Base-by-base conservation (phyloP, 2,329 filamentous ascomycete species). In the Trichoderma endophyticum region DNA sequence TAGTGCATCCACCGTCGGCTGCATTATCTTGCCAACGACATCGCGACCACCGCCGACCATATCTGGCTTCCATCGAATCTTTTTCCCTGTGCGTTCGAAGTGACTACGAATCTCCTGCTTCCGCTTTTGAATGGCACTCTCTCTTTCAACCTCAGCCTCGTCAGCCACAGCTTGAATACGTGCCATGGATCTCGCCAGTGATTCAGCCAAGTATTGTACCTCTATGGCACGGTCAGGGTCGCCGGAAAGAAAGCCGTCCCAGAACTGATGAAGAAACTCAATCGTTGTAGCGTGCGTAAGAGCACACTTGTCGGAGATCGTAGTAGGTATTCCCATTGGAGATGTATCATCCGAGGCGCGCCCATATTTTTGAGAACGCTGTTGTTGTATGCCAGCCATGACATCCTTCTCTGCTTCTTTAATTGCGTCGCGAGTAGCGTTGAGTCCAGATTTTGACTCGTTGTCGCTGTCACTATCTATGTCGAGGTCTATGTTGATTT, bases 251-350 rank as follows among this genome's bases (percentile, higher is more conserved):
- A 97, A 99, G 0, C 95, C 90, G 39, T 89, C 88, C 95, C 95
- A 99, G 84, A 99, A 99, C 80, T 98, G 97, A 77, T 95, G 93
- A n/a, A 99, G 84, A 78, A 98, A 99, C 79, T 99, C 96, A 48
- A 93, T 92, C 0, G 94, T 97, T 0, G 96, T 99, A 68, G 95
- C 95, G 80, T 98, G 94, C 0, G 95, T 97, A 70, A 90, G 81
- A 54, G 82, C 83, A 75, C 88, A 90, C 70, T 88, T 88, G 57
- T 90, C 85, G 4, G 88, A 84, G 24, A 92, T 83, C 2, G 87
- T 85, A 2, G 83, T 77, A 4, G 91, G 84, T 3, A 84, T 77
- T 28, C 86, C 84, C 89, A 86, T 92, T 75, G 82, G 87, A 66
- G 80, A 86, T 76, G 77, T 84, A 77, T 82, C 83, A 76, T 84